Evolutionary conservation across 2,329 filamentous ascomycete genomes (phyloP).

Genomic region (Diplodia corticola): DNA sequence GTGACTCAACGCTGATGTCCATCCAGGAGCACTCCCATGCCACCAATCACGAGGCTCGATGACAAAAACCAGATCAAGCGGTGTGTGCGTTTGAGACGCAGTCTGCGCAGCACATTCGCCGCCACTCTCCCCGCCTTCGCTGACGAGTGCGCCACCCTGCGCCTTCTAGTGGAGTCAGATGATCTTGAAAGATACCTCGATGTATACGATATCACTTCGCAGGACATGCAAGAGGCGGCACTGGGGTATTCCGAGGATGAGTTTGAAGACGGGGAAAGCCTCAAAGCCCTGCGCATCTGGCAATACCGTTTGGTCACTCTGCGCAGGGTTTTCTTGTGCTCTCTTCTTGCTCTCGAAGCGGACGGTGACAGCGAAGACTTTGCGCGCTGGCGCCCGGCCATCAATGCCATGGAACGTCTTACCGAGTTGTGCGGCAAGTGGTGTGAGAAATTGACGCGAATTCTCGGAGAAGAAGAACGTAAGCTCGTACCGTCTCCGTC

Average conservation of each 20-base stretch:
- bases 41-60: slow-evolving; percentile 89
- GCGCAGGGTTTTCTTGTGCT: slow-evolving; percentile 83
- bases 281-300: slow-evolving; percentile 71
- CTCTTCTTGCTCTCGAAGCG: slow-evolving; percentile 82
- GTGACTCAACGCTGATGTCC: slow-evolving; percentile 30
- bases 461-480: slow-evolving; percentile 77
- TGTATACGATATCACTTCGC: slow-evolving; percentile 52
- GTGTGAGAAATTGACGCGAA: slow-evolving; percentile 65
- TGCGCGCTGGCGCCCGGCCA: slow-evolving; percentile 73
- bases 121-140: slow-evolving; percentile 71
- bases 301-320: slow-evolving; percentile 74
- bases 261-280: slow-evolving; percentile 71
- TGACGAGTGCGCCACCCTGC: slow-evolving; percentile 67
- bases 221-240: slow-evolving; percentile 48
- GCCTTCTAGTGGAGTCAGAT: slow-evolving; percentile 72
- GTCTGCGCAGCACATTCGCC: slow-evolving; percentile 68
- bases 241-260: slow-evolving; percentile 62
- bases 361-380: slow-evolving; percentile 77
- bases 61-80: slow-evolving; percentile 75
- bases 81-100: slow-evolving; percentile 76
- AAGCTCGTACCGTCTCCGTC: not conserved
- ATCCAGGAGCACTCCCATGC: slow-evolving; percentile 77
- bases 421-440: slow-evolving; percentile 62
- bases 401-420: slow-evolving; percentile 70
- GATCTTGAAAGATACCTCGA: slow-evolving; percentile 93